Base-by-base conservation (phyloP, 2,329 filamentous ascomycete species). In the Ceratocystis huliohia region DNA sequence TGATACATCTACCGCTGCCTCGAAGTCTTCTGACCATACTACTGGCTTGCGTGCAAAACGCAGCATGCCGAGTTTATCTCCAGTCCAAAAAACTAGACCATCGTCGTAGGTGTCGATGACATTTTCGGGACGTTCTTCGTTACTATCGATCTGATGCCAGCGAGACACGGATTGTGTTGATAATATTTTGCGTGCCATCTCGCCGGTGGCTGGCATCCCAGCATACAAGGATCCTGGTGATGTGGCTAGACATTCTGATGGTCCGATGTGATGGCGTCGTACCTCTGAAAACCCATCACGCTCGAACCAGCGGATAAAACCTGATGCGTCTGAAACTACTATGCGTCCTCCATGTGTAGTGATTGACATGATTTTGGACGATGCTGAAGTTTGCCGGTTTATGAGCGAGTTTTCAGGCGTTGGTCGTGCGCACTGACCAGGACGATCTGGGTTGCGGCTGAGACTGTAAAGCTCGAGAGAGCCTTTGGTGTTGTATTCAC, bases 401-500 rank as follows among this genome's bases (percentile, higher is more conserved):
- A 65, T 41, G 33, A 65, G 13, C 2, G 56, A 30, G 22, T 37
- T 59, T 48, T 37, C 62, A 8, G 15, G 25, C 25, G 25, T 53
- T 20, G 65, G 65, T 10, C 61, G 65, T 17, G 44, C 25, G 45
- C 57, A 61, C 20, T 48, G 61, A 2, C 45, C 53, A 2, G 53
- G 50, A 7, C 50, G 25, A 6, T 28, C 20, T 15, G 17, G 50
- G 44, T 65, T 72, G 56, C 70, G 73, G 53, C 70, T 75, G 28
- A 90, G 76, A 15, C 85, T 85, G 74, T 96, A 96, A n/a, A 96
- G 77, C 73, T 97, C 93, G 1, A 97, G 78, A 0, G 88, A 92
- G 0, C 93, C 93, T 74, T 94, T 92, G 41, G 88, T 90, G 71
- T 94, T 95, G 77, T 96, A 96, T 73, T 93, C 89, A 4, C 92